Conservation (phyloP, 192 early-diverging fungal species). For the Coemansia sp. region DNA sequence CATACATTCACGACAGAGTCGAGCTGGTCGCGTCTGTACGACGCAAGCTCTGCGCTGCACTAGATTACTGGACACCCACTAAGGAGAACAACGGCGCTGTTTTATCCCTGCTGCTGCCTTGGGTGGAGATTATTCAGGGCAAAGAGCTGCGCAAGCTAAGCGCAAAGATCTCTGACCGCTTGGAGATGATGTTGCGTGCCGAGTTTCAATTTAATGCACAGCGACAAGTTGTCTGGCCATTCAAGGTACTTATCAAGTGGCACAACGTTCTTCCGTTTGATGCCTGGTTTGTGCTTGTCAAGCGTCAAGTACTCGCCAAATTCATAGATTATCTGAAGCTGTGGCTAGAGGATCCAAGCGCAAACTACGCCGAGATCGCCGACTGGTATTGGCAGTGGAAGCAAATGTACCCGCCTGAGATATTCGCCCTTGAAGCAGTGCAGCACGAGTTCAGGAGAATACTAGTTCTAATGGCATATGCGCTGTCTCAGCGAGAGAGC, state of each 20-base stretch:
- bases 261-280: constrained; percentile 26
- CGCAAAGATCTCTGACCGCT: constrained; percentile 18
- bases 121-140: constrained; percentile 35
- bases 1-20: constrained; percentile 30
- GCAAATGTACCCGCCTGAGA: constrained; percentile 31
- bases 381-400: constrained; percentile 58
- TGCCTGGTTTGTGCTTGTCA: constrained; percentile 28
- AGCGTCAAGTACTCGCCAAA: constrained; percentile 16
- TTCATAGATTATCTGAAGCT: constrained; percentile 35
- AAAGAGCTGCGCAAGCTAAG: constrained; percentile 33
- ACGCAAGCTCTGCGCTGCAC: constrained; percentile 44
- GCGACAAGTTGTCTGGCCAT: constrained; percentile 38
- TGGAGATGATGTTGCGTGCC: constrained; percentile 28
- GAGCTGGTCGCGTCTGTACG: constrained; percentile 38
- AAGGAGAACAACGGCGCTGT: constrained; percentile 31
- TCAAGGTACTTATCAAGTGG: constrained; percentile 42
- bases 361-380: constrained; percentile 51
- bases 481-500: constrained; percentile 8
- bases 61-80: constrained; percentile 40
- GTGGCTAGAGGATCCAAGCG: constrained; percentile 42
- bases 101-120: constrained; percentile 25
- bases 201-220: constrained; percentile 36
- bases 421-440: constrained; percentile 21
- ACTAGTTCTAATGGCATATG: constrained; percentile 40
- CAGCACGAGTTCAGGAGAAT: constrained; percentile 35